These are phyloP conservation scores for Miamiensis avidus DNA, from an alignment of 169 alveolate species.

Conservation along the genomic window DNA sequence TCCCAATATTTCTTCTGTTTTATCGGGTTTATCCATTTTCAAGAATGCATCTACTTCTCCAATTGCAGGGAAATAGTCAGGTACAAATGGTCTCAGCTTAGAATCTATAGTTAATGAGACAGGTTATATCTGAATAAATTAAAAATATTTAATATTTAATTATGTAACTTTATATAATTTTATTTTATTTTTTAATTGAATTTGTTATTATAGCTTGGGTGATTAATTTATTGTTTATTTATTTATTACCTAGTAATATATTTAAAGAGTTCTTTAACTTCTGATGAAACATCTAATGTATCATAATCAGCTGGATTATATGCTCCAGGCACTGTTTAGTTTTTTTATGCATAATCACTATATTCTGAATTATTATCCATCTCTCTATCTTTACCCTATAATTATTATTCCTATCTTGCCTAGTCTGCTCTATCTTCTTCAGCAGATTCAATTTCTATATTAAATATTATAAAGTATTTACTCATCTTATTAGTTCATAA, in stretches of 20 bases:
- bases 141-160: no score
- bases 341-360: slow-evolving; percentile 51
- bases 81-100: slow-evolving; percentile 80
- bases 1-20: slow-evolving; percentile 81
- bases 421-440: slow-evolving; percentile 11
- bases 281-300: slow-evolving; percentile 62
- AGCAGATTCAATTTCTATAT: slow-evolving; percentile 24
- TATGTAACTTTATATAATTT: neutral
- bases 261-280: slow-evolving; percentile 74
- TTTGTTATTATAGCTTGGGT: no score
- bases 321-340: slow-evolving; percentile 53
- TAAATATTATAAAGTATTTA: neutral
- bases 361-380: slow-evolving; percentile 33
- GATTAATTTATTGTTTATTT: no score
- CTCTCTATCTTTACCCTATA: neutral
- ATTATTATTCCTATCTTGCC: slow-evolving; percentile 19
- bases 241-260: slow-evolving; percentile 52
- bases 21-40: slow-evolving; percentile 84
- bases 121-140: slow-evolving; percentile 28
- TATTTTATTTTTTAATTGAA: no score
- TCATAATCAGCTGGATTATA: slow-evolving; percentile 82
- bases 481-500: neutral
- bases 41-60: slow-evolving; percentile 89
- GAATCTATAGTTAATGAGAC: slow-evolving; percentile 79
- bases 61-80: slow-evolving; percentile 83